Base-by-base conservation (phyloP, 1,284 basidiomycete genomes). In the Stereum hirsutum region DNA sequence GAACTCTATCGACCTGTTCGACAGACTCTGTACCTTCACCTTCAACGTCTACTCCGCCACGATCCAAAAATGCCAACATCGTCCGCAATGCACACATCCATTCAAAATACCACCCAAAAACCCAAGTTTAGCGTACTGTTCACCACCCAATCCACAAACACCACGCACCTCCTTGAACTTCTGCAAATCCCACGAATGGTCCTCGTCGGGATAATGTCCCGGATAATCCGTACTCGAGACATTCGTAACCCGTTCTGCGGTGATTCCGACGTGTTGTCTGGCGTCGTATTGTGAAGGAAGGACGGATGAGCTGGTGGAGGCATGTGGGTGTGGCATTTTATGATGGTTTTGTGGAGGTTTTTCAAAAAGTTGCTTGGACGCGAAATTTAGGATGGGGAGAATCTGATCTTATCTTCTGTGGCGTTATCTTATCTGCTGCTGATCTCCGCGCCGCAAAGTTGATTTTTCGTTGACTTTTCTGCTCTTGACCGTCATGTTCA, bases 161-260 rank as follows among this genome's bases (percentile, higher is more conserved):
- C 31, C 30, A 61, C 77, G 58, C 55, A 91, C 90, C 70, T 85
- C 57, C 62, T 76, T 76, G 64, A 95, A 96, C 52, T 68, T 73
- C 35, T 69, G 58, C 28, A 93, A 63, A 61, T 83, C 70, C 92
- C 92, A 97, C 2, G 80, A 75, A 56, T 91, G 74, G 59, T 91
- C 86, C 57, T 94, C 87, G 30, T 70, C 77, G 0, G 90, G 83
- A 55, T 87, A 81, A 57, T 92, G 81, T 0, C 91, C 91, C 5
- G 92, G 92, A 57, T 81, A 94, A 49, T 94, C 87, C 6, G 85
- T 85, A 52, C 81, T 90, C 0, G 87, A 81, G 19, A 93, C 82
- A 65, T 94, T 66, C 3, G 80, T 78, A 6, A 89, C 75, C n/a
- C 80, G 74, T 57, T 93, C 90, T 28, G 81, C 74, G 33, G 74